Evolutionary conservation across 2,329 filamentous ascomycete species (phyloP).

Genomic region (Biscogniauxia mediterranea): DNA sequence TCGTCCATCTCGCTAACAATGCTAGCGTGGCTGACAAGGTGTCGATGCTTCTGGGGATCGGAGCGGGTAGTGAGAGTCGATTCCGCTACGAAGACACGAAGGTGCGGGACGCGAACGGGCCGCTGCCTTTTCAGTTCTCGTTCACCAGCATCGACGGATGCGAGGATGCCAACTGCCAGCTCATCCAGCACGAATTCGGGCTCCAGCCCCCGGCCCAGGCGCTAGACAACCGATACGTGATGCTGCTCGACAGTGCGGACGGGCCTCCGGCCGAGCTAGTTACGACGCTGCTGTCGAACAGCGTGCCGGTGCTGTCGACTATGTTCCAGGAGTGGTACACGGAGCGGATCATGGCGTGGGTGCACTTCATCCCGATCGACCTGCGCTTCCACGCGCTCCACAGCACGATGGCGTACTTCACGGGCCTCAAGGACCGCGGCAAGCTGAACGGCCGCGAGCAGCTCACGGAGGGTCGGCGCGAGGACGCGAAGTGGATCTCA

Average conservation of each 20-base stretch:
- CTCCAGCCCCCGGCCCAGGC: conserved; percentile 52
- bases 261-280: conserved; percentile 62
- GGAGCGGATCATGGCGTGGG: conserved; percentile 70
- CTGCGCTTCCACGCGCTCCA: conserved; percentile 70
- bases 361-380: conserved; percentile 79
- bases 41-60: conserved; percentile 55
- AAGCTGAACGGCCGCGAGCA: conserved; percentile 44
- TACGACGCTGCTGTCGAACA: conserved; percentile 62
- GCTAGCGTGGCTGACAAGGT: conserved; percentile 49
- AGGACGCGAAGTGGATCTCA: conserved; percentile 64
- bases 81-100: conserved; percentile 57
- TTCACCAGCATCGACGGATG: conserved; percentile 59
- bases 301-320: conserved; percentile 67
- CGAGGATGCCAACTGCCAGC: conserved; percentile 46
- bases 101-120: conserved; percentile 51
- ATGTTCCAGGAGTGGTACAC: conserved; percentile 81
- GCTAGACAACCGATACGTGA: conserved; percentile 66
- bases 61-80: conserved; percentile 35
- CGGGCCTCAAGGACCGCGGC: conserved; percentile 50
- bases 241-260: conserved; percentile 69
- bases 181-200: conserved; percentile 52
- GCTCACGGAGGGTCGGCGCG: conserved; percentile 46
- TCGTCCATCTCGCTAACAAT: conserved; percentile 67
- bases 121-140: conserved; percentile 55
- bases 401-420: conserved; percentile 72